phyloP scores from a whole-genome alignment of 1,284 basidiomycete genomes.

The Ganoderma multipileum region DNA sequence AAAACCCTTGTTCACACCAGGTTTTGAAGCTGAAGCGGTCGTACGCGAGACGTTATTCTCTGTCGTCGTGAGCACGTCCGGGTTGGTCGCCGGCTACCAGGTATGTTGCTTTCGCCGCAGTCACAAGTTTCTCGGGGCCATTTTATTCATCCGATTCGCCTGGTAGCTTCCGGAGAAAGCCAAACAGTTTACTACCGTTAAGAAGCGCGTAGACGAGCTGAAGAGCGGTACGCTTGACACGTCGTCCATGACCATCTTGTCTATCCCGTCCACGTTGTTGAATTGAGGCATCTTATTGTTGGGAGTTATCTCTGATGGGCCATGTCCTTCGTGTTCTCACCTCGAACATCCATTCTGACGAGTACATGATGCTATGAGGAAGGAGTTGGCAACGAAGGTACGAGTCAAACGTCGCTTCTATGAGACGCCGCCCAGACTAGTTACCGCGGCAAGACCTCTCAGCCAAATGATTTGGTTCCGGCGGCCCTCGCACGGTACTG shows the following conservation, averaged over 20 bases:
- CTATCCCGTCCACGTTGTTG: background rate
- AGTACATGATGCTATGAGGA: no score
- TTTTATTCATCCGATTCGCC: background rate
- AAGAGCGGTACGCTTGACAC: slow-evolving; percentile 38
- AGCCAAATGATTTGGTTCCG: no score
- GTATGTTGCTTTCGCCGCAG: slow-evolving; percentile 42
- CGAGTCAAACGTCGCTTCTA: no score
- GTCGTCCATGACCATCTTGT: slow-evolving; percentile 29
- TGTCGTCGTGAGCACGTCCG: slow-evolving; percentile 73
- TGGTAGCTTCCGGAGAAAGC: slow-evolving; percentile 41
- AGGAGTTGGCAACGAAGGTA: no score
- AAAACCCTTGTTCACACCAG: background rate
- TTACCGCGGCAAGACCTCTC: no score
- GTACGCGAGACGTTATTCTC: slow-evolving; percentile 66
- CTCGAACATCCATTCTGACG: no score
- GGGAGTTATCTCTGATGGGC: background rate
- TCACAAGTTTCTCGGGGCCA: no score
- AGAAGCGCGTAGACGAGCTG: slow-evolving; percentile 33
- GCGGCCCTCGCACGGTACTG: no score
- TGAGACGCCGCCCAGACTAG: no score
- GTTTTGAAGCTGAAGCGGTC: background rate
- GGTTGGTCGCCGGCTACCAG: slow-evolving; percentile 67
- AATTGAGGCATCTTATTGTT: background rate
- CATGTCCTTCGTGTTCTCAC: no score
- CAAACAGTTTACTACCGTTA: slow-evolving; percentile 38